Percentiles rank a stretch among this genome's conserved stretches.
These are phyloP conservation scores for Vaccinium darrowii DNA, from an alignment of 148 eudicot species.

Conservation along the genomic window DNA sequence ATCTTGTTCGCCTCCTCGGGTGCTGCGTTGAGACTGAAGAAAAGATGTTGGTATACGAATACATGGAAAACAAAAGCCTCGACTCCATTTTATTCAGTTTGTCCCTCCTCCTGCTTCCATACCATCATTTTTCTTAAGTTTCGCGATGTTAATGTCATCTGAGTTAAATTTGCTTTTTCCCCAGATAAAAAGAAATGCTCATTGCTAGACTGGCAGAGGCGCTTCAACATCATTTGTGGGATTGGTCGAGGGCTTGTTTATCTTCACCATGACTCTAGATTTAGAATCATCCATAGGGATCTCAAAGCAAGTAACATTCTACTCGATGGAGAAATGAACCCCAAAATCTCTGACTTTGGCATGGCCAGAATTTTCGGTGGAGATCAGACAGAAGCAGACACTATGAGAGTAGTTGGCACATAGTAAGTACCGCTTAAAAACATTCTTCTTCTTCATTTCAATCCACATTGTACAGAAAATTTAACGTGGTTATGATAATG, in stretches of 20 bases:
- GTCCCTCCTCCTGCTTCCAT: constrained; percentile 5
- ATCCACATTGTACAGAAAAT: neutral
- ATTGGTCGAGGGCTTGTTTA: constrained; percentile 70
- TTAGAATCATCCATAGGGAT: constrained; percentile 72
- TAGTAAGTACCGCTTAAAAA: constrained; percentile 42
- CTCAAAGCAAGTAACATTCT: constrained; percentile 75
- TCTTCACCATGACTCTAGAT: constrained; percentile 78
- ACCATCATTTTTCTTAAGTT: neutral
- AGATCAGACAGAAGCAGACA: constrained; percentile 63
- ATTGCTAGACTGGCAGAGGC: constrained; percentile 51
- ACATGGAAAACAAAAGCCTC: constrained; percentile 64
- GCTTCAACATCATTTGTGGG: constrained; percentile 68
- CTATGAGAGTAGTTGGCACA: constrained; percentile 71
- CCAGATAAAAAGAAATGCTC: constrained; percentile 47
- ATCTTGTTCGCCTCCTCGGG: constrained; percentile 80
- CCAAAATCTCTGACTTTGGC: constrained; percentile 84
- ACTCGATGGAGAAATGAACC: constrained; percentile 62
- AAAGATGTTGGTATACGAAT: constrained; percentile 73
- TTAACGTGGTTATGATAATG: neutral
- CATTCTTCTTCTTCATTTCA: neutral
- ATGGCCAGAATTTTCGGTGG: constrained; percentile 83
- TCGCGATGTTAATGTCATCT: neutral
- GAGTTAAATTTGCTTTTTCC: neutral
- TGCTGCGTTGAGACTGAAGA: constrained; percentile 71
- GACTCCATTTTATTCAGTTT: constrained; percentile 57